phyloP scores from a whole-genome alignment of 306 rosid genomes.

The Inga laurina region DNA sequence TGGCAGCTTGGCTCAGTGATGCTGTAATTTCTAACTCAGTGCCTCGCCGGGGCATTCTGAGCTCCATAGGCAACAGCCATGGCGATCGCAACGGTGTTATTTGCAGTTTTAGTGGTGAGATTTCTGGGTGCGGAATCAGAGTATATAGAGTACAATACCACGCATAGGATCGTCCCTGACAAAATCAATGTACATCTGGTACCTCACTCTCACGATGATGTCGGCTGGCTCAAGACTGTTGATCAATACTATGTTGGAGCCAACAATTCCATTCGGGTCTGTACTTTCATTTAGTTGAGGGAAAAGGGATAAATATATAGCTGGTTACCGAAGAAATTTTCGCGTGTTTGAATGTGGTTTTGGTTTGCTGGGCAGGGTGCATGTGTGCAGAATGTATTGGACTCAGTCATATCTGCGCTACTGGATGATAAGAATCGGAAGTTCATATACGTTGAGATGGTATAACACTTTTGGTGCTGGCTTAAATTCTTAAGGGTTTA shows the following conservation, averaged over 20 bases:
- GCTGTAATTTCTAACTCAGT: background rate
- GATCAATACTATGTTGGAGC: constrained; percentile 89
- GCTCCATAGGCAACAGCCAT: constrained; percentile 20
- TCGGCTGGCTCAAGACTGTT: constrained; percentile 89
- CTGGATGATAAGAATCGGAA: constrained; percentile 74
- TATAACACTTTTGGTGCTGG: constrained; percentile 15
- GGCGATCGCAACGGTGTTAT: constrained; percentile 33
- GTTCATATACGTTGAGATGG: constrained; percentile 81
- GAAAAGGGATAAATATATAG: background rate
- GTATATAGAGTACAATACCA: constrained; percentile 68
- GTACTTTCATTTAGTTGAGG: background rate
- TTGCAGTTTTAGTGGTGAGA: constrained; percentile 32
- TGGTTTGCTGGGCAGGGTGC: constrained; percentile 59
- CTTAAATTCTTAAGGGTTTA: no score
- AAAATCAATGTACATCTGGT: constrained; percentile 73
- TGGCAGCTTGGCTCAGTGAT: background rate
- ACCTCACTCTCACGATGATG: constrained; percentile 90
- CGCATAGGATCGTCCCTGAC: constrained; percentile 49
- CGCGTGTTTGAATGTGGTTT: background rate
- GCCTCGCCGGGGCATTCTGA: background rate
- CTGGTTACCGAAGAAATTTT: background rate
- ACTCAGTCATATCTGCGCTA: constrained; percentile 71
- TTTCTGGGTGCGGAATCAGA: constrained; percentile 41
- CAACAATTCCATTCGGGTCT: constrained; percentile 78
- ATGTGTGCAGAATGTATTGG: constrained; percentile 81